A percentile compares a stretch with the other conserved stretches of the same genome.
Evolutionary conservation across 306 rosid species (phyloP).

Genomic region (Sesbania bispinosa): DNA sequence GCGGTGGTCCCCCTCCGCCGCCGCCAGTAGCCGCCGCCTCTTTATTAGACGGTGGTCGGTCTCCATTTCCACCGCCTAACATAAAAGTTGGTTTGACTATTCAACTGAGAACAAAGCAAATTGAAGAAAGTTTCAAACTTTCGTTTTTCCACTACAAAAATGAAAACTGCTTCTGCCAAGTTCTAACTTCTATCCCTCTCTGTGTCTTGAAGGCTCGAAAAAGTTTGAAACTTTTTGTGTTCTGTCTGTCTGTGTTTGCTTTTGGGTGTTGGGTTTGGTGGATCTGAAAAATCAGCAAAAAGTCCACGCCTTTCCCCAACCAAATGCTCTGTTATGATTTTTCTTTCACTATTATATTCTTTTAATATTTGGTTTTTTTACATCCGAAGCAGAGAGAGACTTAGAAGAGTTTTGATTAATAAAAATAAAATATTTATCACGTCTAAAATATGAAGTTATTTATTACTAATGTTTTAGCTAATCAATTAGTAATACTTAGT

Average conservation of each 20-base stretch:
- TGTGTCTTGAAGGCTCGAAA: not conserved
- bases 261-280: conserved; percentile 15
- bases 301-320: conserved; percentile 54
- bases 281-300: conserved; percentile 47
- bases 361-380: too few species aligned
- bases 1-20: not conserved
- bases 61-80: conserved; percentile 31
- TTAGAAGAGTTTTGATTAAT: too few species aligned
- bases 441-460: too few species aligned
- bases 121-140: not conserved
- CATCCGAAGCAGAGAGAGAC: too few species aligned
- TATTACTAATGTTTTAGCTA: too few species aligned
- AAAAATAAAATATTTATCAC: too few species aligned
- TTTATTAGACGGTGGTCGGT: conserved; percentile 30
- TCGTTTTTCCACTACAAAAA: not conserved
- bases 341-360: not conserved
- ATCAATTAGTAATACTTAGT: too few species aligned
- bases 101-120: not conserved
- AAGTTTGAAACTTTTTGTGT: not conserved
- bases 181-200: not conserved
- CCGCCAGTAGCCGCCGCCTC: not conserved
- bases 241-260: not conserved
- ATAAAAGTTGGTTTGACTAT: conserved; percentile 1
- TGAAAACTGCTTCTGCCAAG: too few species aligned
- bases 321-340: not conserved